A percentile compares a stretch with the other conserved stretches of the same genome.
phyloP scores from a whole-genome alignment of 768 basidiomycete species.

The Cystofilobasidium bisporidii region DNA sequence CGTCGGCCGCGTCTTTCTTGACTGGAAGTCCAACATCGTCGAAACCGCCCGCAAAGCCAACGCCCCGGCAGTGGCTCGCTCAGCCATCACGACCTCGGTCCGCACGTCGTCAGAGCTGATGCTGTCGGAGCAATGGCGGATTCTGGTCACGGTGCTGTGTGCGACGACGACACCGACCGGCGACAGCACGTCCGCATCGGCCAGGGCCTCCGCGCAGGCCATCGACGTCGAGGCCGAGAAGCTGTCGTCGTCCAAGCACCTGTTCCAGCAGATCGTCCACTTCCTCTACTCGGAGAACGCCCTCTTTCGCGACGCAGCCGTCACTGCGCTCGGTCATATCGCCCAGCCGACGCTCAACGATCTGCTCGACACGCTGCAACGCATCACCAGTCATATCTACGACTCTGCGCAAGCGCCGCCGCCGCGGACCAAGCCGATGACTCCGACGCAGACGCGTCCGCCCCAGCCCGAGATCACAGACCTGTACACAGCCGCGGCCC shows the following conservation, averaged over 20 bases:
- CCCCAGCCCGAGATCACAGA: constrained; percentile 39
- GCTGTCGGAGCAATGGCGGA: constrained; percentile 39
- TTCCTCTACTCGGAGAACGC: constrained; percentile 79
- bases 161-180: constrained; percentile 56
- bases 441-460: constrained; percentile 4
- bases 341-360: constrained; percentile 66
- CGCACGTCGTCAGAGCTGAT: constrained; percentile 34
- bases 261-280: constrained; percentile 76
- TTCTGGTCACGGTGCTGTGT: constrained; percentile 61
- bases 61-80: background rate
- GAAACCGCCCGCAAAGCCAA: constrained; percentile 21
- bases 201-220: constrained; percentile 61
- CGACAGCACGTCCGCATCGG: constrained; percentile 45
- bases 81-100: constrained; percentile 21
- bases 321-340: constrained; percentile 79
- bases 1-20: constrained; percentile 33
- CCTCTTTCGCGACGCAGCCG: constrained; percentile 72
- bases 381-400: constrained; percentile 72
- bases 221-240: constrained; percentile 51
- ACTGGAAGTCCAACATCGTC: constrained; percentile 34
- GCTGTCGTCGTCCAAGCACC: constrained; percentile 65
- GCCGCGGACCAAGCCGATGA: background rate
- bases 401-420: constrained; percentile 42
- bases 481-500: constrained; percentile 72
- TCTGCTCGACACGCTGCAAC: constrained; percentile 71